Evolutionary conservation across 1,284 basidiomycete genomes (phyloP), one percentile per base, ranked within the genome.

Genomic region (Hypsizygus ulmarius): DNA sequence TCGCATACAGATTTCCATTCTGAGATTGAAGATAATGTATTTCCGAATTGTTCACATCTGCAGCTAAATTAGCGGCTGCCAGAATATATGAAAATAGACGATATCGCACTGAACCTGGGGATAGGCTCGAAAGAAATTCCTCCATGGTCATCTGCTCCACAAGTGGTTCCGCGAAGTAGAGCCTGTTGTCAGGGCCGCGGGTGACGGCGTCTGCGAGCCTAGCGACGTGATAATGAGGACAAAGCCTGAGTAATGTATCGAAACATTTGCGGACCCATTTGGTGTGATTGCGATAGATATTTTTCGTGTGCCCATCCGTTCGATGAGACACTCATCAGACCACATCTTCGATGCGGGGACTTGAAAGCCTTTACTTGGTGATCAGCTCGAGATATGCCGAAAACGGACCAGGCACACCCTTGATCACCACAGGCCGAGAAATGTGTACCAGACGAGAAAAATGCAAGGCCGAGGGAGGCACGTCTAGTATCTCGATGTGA

Each of bases 1-100:
- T 67, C 1, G 79, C 74, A 57, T 81, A 90, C 27, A 96, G 58
- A 64, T 96, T 96, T 8, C 93, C 93, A 64, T 96, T 92, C 65
- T 96, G 93, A 1, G 87, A 90, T 64, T 96, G 93, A 5, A 96
- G 73, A 64, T 95, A 96, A 51, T 75, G 69, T 3, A 84, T 75
- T 44, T 87, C 78, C 14, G 59, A 50, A 6, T 47, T 39, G 12
- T 54, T 44, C 16, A 36, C 32, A 10, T 28, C 46, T 56, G 14
- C 0, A 5, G 5, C 8, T 33, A 39, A 11, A 29, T 32, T 25
- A 52, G 42, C 33, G 44, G 9, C 21, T 7, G 21, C 28, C 19
- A 16, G 32, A 36, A 5, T 29, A 15, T 8, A 14, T 33, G 5
- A 3, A 8, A 30, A 29, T n/a, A 16, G 38, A 18, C 8, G 28